Percentiles rank a stretch among this genome's conserved stretches.
Conservation (phyloP, 352 stramenopile genomes). For the Globisporangium cylindrosporum region DNA sequence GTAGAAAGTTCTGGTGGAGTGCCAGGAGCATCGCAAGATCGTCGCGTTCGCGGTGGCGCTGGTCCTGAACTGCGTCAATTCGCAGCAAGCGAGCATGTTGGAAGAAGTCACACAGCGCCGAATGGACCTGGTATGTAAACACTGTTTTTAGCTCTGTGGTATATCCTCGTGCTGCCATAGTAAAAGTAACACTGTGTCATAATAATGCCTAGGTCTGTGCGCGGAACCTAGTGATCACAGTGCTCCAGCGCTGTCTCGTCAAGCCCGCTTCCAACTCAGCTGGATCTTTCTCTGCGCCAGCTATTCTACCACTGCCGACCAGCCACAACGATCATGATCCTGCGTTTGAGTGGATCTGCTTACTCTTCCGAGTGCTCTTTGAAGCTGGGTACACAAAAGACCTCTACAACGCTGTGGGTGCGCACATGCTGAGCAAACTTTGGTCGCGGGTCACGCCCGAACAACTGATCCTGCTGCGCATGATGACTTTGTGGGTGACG, state of each 20-base stretch:
- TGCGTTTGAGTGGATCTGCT: conserved; percentile 77
- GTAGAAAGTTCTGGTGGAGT: conserved; percentile 83
- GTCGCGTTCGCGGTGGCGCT: conserved; percentile 63
- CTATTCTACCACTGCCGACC: conserved; percentile 2
- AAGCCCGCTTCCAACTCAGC: conserved; percentile 19
- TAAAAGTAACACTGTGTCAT: background rate
- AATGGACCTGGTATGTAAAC: conserved; percentile 45
- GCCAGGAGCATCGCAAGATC: conserved; percentile 73
- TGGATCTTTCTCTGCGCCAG: background rate
- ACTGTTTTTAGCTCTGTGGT: background rate
- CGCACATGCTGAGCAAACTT: conserved; percentile 71
- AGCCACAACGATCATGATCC: conserved; percentile 46
- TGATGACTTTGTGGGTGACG: conserved; percentile 68
- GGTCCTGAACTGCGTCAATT: conserved; percentile 69
- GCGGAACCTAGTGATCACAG: conserved; percentile 67
- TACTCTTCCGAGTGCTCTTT: conserved; percentile 66
- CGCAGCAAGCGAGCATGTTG: conserved; percentile 4
- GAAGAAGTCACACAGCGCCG: conserved; percentile 27
- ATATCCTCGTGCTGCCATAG: background rate
- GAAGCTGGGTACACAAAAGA: conserved; percentile 39
- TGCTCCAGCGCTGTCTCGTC: conserved; percentile 72
- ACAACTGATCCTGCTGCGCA: conserved; percentile 74
- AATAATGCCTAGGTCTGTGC: conserved; percentile 39
- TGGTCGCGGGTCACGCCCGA: conserved; percentile 82
- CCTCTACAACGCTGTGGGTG: conserved; percentile 70